Conservation (phyloP, 176 grass and related monocot genomes). For the Aegilops speltoides region DNA sequence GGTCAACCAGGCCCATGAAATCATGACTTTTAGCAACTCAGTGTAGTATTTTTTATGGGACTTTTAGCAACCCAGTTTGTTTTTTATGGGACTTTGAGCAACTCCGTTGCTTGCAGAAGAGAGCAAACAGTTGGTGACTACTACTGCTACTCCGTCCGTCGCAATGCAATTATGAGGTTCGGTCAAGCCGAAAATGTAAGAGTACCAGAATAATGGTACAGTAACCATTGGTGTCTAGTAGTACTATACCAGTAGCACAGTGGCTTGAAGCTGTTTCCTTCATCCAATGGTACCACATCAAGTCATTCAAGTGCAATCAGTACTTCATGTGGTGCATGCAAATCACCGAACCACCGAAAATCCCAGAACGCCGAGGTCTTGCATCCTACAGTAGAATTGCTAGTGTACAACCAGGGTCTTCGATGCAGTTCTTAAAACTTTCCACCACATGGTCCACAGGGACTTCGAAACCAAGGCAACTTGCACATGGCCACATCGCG, state of each 20-base stretch:
- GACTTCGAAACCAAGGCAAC: not conserved
- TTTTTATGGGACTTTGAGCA: not conserved
- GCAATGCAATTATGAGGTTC: not conserved
- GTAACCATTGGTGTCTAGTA: no score
- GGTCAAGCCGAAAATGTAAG: not conserved
- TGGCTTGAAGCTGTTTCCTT: not conserved
- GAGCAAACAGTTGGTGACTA: not conserved
- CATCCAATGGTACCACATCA: not conserved
- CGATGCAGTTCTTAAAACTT: not conserved
- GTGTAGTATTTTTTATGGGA: no score
- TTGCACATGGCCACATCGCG: not conserved
- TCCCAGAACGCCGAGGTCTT: not conserved
- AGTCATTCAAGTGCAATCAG: not conserved
- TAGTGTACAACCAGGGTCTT: not conserved
- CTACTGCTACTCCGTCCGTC: not conserved
- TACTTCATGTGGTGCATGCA: not conserved
- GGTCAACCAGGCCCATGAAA: slow-evolving; percentile 6
- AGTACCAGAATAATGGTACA: not conserved
- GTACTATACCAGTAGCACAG: not conserved
- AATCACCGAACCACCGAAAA: not conserved
- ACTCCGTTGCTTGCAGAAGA: slow-evolving; percentile 11
- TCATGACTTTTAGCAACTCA: not conserved
- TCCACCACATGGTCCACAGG: not conserved
- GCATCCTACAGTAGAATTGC: not conserved
- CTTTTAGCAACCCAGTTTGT: not conserved